Evolutionary conservation across 1,284 basidiomycete species (phyloP).

Genomic region (Papiliotrema flavescens): DNA sequence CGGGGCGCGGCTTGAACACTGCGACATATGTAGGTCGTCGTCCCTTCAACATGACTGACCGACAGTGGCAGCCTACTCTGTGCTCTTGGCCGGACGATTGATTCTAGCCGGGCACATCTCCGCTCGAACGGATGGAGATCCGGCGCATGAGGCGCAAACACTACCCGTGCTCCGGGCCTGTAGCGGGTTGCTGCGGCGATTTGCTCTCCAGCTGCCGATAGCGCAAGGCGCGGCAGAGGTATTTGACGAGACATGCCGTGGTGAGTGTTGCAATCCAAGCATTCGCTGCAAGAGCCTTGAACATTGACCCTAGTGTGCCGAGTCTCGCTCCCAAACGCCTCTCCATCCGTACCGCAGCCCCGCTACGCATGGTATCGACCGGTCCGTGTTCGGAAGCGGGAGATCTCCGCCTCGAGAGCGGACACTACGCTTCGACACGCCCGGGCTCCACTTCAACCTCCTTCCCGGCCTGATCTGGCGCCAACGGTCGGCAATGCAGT

Average conservation of each 20-base stretch:
- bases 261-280: background rate
- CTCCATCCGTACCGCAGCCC: background rate
- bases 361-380: background rate
- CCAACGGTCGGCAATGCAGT: background rate
- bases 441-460: background rate
- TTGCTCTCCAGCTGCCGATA: slow-evolving; percentile 12
- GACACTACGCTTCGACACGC: no score
- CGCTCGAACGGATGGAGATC: slow-evolving; percentile 7
- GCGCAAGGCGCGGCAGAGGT: slow-evolving; percentile 16
- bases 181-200: slow-evolving; percentile 10
- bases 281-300: background rate
- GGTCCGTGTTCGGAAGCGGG: background rate
- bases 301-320: background rate
- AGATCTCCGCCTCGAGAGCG: background rate
- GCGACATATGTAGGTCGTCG: background rate
- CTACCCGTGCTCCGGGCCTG: slow-evolving; percentile 11
- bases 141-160: slow-evolving; percentile 7
- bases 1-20: background rate
- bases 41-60: background rate
- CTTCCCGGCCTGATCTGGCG: background rate
- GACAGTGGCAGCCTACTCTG: slow-evolving; percentile 10
- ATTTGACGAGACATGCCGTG: slow-evolving; percentile 13
- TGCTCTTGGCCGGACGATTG: slow-evolving; percentile 13
- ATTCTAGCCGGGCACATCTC: slow-evolving; percentile 13
- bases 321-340: background rate